Percentiles rank a stretch among this genome's conserved stretches.
These are phyloP conservation scores for Jaltomata sinuosa DNA, from an alignment of 257 asterid genomes.

Conservation along the genomic window DNA sequence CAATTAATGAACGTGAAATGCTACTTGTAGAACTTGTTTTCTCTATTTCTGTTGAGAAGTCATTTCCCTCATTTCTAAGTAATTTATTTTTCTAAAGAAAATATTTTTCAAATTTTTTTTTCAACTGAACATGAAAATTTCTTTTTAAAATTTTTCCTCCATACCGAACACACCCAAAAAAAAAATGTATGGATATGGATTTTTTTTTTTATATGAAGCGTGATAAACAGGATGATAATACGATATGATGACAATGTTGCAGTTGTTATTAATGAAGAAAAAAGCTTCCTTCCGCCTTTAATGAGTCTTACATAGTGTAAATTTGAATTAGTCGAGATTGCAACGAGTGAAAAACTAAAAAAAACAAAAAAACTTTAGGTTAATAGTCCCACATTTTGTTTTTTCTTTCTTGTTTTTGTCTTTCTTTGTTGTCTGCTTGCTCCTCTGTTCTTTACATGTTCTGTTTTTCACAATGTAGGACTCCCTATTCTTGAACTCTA, in stretches of 20 bases:
- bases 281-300: background rate
- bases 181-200: too few relatives aligned
- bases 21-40: background rate
- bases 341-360: background rate
- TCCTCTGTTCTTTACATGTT: background rate
- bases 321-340: background rate
- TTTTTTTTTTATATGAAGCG: background rate
- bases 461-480: background rate
- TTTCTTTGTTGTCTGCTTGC: background rate
- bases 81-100: background rate
- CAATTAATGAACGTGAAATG: background rate
- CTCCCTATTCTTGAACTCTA: background rate
- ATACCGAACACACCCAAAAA: too few relatives aligned
- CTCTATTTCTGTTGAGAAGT: rapidly evolving
- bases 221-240: background rate
- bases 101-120: too few relatives aligned
- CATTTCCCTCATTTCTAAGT: background rate
- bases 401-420: background rate
- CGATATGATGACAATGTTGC: background rate
- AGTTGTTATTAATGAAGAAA: background rate
- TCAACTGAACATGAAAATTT: too few relatives aligned
- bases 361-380: background rate
- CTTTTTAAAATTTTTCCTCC: too few relatives aligned
- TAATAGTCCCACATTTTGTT: background rate
- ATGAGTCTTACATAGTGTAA: background rate